phyloP scores from a whole-genome alignment of 2,329 filamentous ascomycete genomes.

The Trichoderma semiorbis region DNA sequence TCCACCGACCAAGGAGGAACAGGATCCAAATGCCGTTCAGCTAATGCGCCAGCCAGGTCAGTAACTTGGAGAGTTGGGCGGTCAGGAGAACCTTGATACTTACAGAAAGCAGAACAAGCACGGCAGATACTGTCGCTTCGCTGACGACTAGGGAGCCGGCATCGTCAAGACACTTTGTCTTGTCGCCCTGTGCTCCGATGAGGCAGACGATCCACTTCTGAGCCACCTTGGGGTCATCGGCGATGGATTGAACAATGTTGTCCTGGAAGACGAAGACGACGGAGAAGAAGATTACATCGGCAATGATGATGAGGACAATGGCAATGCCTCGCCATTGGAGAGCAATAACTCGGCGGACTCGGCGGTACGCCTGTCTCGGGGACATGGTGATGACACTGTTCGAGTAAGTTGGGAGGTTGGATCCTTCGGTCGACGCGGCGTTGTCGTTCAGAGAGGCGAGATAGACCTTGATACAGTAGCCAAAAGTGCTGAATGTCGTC shows the following conservation, averaged over 20 bases:
- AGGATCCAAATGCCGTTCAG: conserved; percentile 83
- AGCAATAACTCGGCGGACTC: conserved; percentile 79
- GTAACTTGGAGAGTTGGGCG: conserved; percentile 19
- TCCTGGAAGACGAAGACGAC: conserved; percentile 87
- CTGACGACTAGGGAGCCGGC: conserved; percentile 64
- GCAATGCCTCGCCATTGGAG: conserved; percentile 93
- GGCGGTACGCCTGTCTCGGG: conserved; percentile 81
- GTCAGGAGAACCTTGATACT: conserved; percentile 34
- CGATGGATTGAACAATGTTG: conserved; percentile 60
- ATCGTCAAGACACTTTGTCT: conserved; percentile 60
- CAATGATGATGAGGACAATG: conserved; percentile 84
- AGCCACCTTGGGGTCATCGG: conserved; percentile 52
- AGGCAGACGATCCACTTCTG: conserved; percentile 71
- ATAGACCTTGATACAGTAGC: conserved; percentile 94
- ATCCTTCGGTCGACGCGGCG: conserved; percentile 65
- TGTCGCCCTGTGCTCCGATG: conserved; percentile 50
- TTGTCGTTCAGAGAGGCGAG: conserved; percentile 76
- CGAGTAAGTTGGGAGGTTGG: conserved; percentile 65
- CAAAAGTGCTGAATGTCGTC: conserved; percentile 79
- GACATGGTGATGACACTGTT: conserved; percentile 74
- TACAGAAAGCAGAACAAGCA: conserved; percentile 78
- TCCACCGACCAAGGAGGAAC: conserved; percentile 73
- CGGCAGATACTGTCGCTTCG: conserved; percentile 73
- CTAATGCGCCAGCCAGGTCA: conserved; percentile 38
- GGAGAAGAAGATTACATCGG: conserved; percentile 91